phyloP scores from a whole-genome alignment of 2,329 filamentous ascomycete species.

The Cordyceps fumosorosea region DNA sequence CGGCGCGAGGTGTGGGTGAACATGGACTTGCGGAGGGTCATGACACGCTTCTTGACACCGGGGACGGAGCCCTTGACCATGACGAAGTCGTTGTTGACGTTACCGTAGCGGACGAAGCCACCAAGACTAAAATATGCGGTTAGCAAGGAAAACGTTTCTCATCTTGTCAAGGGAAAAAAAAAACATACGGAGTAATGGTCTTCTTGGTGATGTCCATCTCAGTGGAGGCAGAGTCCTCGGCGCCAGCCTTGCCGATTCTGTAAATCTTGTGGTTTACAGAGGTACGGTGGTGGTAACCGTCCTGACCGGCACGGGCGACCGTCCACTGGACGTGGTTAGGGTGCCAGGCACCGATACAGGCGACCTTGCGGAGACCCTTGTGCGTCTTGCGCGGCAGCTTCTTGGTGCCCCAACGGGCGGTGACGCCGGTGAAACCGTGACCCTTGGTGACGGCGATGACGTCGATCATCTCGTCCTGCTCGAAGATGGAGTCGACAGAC shows the following conservation, averaged over 20 bases:
- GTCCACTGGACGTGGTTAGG: constrained; percentile 99
- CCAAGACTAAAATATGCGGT: constrained; percentile 61
- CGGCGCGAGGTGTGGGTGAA: constrained; percentile 93
- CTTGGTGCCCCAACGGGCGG: constrained; percentile 98
- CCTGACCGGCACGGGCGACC: constrained; percentile 98
- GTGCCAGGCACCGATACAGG: constrained; percentile 99
- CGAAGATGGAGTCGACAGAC: constrained; percentile 87
- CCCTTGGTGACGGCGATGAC: constrained; percentile 99
- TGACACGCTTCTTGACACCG: constrained; percentile 98
- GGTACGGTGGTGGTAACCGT: constrained; percentile 99
- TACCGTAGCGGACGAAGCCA: constrained; percentile 98
- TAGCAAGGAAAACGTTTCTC: not conserved
- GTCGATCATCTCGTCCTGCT: constrained; percentile 99
- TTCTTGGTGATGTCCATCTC: constrained; percentile 98
- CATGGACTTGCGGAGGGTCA: constrained; percentile 86
- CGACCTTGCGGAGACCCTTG: constrained; percentile 99
- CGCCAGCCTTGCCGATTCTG: constrained; percentile 88
- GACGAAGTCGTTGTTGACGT: constrained; percentile 98
- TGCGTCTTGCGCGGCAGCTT: constrained; percentile 99
- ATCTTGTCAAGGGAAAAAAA: not conserved
- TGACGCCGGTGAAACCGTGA: constrained; percentile 97
- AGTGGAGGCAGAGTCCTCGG: constrained; percentile 89
- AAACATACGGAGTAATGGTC: constrained; percentile 95
- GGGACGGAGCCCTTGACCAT: constrained; percentile 97
- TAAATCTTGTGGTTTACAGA: constrained; percentile 99